Conservation (phyloP, 495 filamentous ascomycete species). For the Echria macrotheca region DNA sequence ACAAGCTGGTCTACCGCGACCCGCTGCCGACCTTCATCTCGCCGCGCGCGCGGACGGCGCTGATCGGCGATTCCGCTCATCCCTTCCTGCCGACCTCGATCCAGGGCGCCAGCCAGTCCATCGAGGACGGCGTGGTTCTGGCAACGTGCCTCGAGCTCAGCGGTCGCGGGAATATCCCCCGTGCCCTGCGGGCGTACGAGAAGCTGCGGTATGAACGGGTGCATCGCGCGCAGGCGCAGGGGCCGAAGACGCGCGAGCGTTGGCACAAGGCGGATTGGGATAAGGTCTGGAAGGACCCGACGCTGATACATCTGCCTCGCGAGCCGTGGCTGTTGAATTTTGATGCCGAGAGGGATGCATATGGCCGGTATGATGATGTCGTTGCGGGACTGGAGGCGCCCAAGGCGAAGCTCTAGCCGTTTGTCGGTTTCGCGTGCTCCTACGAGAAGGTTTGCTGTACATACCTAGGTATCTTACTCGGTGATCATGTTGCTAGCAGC, state of each 20-base stretch:
- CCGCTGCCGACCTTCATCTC: constrained; percentile 62
- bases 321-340: constrained; percentile 57
- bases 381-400: constrained; percentile 5
- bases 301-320: constrained; percentile 47
- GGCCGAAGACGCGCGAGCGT: constrained; percentile 51
- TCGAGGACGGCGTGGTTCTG: constrained; percentile 66
- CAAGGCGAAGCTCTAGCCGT: constrained; percentile 12
- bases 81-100: constrained; percentile 66
- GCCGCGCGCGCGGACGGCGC: constrained; percentile 49
- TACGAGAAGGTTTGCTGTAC: neutral
- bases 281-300: constrained; percentile 53
- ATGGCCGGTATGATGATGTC: constrained; percentile 19
- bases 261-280: constrained; percentile 60
- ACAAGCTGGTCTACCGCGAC: constrained; percentile 67
- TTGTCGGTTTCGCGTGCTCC: neutral
- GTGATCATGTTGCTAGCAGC: no score
- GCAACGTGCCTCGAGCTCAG: constrained; percentile 54
- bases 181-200: constrained; percentile 43
- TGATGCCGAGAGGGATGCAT: constrained; percentile 57
- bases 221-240: constrained; percentile 52
- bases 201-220: constrained; percentile 50
- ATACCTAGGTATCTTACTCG: no score
- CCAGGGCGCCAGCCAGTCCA: constrained; percentile 65
- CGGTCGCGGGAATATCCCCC: constrained; percentile 34
- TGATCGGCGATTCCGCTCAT: constrained; percentile 68